Evolutionary conservation across 805 yeast genomes (phyloP).

Genomic region (Metschnikowia continentalis): DNA sequence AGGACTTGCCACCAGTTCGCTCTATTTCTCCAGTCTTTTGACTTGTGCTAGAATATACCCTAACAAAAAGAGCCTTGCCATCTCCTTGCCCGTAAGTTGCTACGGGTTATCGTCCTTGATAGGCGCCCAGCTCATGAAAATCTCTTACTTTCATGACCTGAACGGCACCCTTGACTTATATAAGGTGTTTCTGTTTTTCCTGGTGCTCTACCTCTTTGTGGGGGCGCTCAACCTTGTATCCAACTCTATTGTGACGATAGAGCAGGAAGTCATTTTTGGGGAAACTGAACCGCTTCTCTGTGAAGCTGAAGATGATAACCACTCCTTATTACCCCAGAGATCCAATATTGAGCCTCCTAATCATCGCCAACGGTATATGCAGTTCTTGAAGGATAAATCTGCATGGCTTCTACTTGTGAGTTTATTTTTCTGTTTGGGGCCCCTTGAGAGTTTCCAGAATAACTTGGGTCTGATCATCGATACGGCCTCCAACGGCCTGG

Average conservation of each 20-base stretch:
- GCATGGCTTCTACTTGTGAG: slow-evolving; percentile 63
- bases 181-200: slow-evolving; percentile 51
- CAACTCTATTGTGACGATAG: slow-evolving; percentile 60
- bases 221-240: slow-evolving; percentile 62
- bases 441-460: slow-evolving; percentile 78
- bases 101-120: slow-evolving; percentile 81
- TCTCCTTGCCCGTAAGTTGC: slow-evolving; percentile 82
- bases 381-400: slow-evolving; percentile 49
- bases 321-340: slow-evolving; percentile 28
- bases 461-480: slow-evolving; percentile 74
- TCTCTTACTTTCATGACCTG: slow-evolving; percentile 34
- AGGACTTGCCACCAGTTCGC: slow-evolving; percentile 69
- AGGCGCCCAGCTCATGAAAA: slow-evolving; percentile 58
- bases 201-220: slow-evolving; percentile 48
- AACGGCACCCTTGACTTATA: slow-evolving; percentile 40
- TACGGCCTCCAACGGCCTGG: slow-evolving; percentile 25
- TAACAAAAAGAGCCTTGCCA: slow-evolving; percentile 68
- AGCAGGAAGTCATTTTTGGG: slow-evolving; percentile 43
- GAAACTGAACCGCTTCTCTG: slow-evolving; percentile 17
- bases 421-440: slow-evolving; percentile 70
- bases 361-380: slow-evolving; percentile 31
- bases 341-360: slow-evolving; percentile 35
- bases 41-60: slow-evolving; percentile 89
- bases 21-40: slow-evolving; percentile 65
- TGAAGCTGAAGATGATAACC: slow-evolving; percentile 7